Base-by-base conservation (phyloP, 768 basidiomycete species). In the Clitopilus passeckerianus region DNA sequence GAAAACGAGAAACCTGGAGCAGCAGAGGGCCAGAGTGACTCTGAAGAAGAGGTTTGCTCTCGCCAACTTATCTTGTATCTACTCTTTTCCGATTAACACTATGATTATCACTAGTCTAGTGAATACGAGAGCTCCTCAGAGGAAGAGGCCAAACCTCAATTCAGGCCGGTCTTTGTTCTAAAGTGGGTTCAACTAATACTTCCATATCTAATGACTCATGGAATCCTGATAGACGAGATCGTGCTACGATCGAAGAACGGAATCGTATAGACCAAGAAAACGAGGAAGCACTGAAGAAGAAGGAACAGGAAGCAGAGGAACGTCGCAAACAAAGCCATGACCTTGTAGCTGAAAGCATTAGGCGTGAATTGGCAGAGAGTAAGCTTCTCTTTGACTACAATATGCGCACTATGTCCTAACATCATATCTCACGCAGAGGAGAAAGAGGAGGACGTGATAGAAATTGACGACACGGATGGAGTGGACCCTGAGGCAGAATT, bases 401-500 rank as follows among this genome's bases (percentile, higher is more conserved):
- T 23, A 5, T 43, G 16, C 34, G 6, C 30, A n/a, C 53, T 35
- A 30, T 9, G 34, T 23, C 27, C 55, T 58, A 58, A 34, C 53
- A 35, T 61, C 22, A 63, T 50, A 20, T 20, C 23, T 24, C 23
- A 57, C 20, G 14, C 65, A 98, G 96, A 93, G 81, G 94, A 98
- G 71, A 93, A 92, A 63, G 86, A 91, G 58, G 90, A 89, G 23
- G 72, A 86, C 18, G 74, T 90, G 34, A 91, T 91, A 1, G 95
- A 98, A 62, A 83, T 98, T 0, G 95, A 98, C 73, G 97, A 99
- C 71, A 91, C 93, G 5, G 97, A 99, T 66, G 96, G 92, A 1
- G 70, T 95, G 53, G 95, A 98, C 67, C 91, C 95, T 1, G 80
- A 83, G 15, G 86, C 71, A 56, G 97, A 98, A 71, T 99, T 99